Conservation (phyloP, 495 filamentous ascomycete genomes). For the Xylaria sp. region DNA sequence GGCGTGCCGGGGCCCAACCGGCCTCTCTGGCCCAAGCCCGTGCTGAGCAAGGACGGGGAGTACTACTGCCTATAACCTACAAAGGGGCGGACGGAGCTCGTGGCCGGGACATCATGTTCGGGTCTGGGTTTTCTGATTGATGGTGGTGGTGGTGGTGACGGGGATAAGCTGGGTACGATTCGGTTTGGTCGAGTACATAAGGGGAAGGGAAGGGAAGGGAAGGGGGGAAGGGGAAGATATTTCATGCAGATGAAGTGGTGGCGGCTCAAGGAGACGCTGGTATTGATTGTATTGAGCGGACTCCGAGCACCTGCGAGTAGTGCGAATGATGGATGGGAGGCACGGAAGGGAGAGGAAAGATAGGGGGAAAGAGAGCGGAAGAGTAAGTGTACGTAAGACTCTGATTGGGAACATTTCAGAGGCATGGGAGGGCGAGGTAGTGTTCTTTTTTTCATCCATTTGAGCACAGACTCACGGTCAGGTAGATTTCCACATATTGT, state of each 20-base stretch:
- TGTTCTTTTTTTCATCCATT: background rate
- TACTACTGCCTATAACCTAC: conserved; percentile 11
- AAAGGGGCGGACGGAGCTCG: too few relatives aligned
- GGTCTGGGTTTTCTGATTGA: too few relatives aligned
- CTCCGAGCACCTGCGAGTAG: background rate
- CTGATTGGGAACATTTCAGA: background rate
- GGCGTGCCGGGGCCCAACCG: background rate
- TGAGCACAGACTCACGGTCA: background rate
- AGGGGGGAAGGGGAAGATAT: background rate
- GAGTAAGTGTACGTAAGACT: background rate
- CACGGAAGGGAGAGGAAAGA: background rate
- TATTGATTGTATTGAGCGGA: background rate
- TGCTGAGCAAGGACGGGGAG: background rate
- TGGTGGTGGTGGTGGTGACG: background rate
- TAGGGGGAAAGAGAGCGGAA: background rate
- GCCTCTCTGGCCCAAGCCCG: conserved; percentile 16
- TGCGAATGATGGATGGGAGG: background rate
- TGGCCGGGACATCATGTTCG: background rate
- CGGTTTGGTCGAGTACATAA: background rate
- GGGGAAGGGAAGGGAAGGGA: too few relatives aligned
- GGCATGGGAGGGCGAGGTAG: background rate
- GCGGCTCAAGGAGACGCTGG: background rate
- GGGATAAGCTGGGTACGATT: background rate
- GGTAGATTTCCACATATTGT: background rate
- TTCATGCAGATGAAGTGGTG: background rate